Percentiles rank a stretch among this genome's conserved stretches.
Evolutionary conservation across 2,329 filamentous ascomycete species (phyloP).

Genomic region (Penicillium sp.): DNA sequence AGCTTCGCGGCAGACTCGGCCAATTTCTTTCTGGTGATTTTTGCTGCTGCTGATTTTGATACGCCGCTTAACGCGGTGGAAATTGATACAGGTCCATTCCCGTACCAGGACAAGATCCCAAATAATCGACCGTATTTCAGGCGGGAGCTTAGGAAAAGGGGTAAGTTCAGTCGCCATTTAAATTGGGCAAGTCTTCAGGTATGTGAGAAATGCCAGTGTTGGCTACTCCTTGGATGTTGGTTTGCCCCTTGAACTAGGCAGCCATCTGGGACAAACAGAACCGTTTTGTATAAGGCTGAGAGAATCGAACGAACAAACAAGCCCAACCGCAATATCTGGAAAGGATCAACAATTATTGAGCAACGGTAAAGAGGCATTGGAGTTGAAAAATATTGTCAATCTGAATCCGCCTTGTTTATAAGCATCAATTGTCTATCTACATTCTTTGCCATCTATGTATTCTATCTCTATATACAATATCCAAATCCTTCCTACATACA

Average conservation of each 20-base stretch:
- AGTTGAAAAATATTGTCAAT: background rate
- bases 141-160: background rate
- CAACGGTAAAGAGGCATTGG: no score
- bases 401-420: background rate
- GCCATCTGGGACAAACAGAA: no score
- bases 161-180: background rate
- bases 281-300: no score
- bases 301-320: no score
- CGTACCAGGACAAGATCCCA: background rate
- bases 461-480: constrained; percentile 7
- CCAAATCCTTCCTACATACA: background rate
- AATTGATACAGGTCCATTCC: background rate
- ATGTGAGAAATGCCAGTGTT: no score
- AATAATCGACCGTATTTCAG: background rate
- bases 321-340: no score
- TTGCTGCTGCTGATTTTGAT: background rate
- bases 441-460: constrained; percentile 3
- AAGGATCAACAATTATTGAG: no score
- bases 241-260: background rate
- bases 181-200: no score
- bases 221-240: no score
- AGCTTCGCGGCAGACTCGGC: background rate
- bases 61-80: background rate
- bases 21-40: background rate
- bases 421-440: constrained; percentile 1